Base-by-base conservation (phyloP, 805 yeast species). In the Kazachstania psychrophila region DNA sequence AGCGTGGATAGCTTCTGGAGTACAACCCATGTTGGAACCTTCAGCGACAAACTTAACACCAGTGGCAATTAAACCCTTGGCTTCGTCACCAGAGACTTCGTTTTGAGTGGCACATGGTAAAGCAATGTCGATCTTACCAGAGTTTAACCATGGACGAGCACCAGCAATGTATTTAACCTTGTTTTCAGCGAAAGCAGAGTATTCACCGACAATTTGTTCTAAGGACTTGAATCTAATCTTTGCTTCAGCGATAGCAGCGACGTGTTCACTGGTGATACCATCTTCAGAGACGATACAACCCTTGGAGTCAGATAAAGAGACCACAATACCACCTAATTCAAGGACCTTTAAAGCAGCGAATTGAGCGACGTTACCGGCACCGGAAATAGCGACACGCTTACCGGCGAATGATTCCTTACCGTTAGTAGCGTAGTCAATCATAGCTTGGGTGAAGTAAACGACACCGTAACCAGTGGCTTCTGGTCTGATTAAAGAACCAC, bases 21-120 rank as follows among this genome's bases (percentile, higher is more conserved):
- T 88, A 52, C 95, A 89, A 62, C 98, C 97, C 98, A 89, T 89
- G 73, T 89, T 89, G 60, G 97, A 89, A 63, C 98, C 98, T 76
- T 89, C 98, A 54, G 98, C 97, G 60, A 89, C 79, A 73, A 65
- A 88, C 68, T 81, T 81, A 66, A 79, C 77, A 60, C 96, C 97
- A 47, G 92, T 82, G 54, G 83, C 88, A 51, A 89, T 79, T 60
- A 89, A 78, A 58, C 89, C 85, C 73, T 82, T 77, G 48, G 98
- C 98, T 73, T 89, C 98, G 48, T 80, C 94, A 60, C 92, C 96
- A 52, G 92, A 77, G 47, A 89, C 89, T 74, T 89, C 98, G 70
- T 89, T 89, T 71, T 89, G 98, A 45, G 98, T 89, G 45, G 98
- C 98, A 70, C 84, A 85, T 60, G 98, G 98, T 60, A 89, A 75